A percentile compares a stretch with the other conserved stretches of the same genome.
phyloP scores from a whole-genome alignment of 345 rosid genomes.

The Eucalyptus tenuipes region DNA sequence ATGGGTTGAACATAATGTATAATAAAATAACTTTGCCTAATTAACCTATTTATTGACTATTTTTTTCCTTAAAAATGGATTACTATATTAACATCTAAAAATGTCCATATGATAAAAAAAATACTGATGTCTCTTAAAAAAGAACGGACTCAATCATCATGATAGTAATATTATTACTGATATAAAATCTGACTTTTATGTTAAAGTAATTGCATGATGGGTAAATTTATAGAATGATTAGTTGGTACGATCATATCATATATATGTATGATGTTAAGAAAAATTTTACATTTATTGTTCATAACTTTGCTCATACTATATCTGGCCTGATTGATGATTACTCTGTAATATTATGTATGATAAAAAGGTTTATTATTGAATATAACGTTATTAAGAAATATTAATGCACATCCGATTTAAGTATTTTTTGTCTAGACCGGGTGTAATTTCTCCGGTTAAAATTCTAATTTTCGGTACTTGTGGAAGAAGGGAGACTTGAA shows the following conservation, averaged over 20 bases:
- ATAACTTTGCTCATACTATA: background rate
- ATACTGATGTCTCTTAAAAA: background rate
- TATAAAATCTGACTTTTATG: background rate
- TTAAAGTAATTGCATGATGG: background rate
- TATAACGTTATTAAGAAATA: background rate
- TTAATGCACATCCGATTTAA: background rate
- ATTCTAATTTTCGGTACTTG: background rate
- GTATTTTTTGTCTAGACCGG: rapidly evolving
- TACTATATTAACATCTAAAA: background rate
- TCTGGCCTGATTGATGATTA: background rate
- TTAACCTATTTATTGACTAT: background rate
- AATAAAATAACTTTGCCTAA: too few relatives aligned
- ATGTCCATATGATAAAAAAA: too few relatives aligned
- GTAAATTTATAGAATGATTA: background rate
- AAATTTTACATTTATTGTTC: background rate
- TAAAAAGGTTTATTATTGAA: background rate
- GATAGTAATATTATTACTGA: background rate
- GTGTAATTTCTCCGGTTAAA: background rate
- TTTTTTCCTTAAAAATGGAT: background rate
- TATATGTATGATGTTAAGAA: background rate
- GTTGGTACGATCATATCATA: background rate
- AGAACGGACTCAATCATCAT: background rate
- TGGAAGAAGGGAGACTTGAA: background rate
- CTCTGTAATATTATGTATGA: background rate
- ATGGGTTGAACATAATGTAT: background rate